Evolutionary conservation across 371 early-diverging fungal species (phyloP).

Genomic region (Circinella umbellata): DNA sequence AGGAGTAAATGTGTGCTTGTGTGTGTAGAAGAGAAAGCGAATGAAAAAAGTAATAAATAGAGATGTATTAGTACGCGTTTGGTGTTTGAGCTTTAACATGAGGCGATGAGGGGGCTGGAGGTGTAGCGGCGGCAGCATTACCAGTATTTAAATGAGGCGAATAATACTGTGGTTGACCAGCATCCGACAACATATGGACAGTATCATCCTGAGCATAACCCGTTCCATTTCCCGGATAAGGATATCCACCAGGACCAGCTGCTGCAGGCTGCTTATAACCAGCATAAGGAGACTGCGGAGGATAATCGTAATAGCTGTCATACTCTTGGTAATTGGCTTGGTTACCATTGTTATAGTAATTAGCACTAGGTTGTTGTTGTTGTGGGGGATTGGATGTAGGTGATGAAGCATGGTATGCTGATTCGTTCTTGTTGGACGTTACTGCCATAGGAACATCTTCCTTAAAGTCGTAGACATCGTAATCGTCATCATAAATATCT

Average conservation of each 20-base stretch:
- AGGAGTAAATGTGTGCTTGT: background rate
- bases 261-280: conserved; percentile 22
- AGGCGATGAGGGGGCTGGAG: background rate
- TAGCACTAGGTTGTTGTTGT: background rate
- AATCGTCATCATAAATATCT: conserved; percentile 35
- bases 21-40: background rate
- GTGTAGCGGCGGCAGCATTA: background rate
- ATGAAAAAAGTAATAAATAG: background rate
- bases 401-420: conserved; percentile 21
- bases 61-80: background rate
- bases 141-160: conserved; percentile 15
- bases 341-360: conserved; percentile 3
- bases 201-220: conserved; percentile 14
- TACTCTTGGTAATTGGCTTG: conserved; percentile 16
- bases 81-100: conserved; percentile 6
- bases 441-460: conserved; percentile 35
- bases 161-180: conserved; percentile 18
- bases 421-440: conserved; percentile 9
- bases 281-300: conserved; percentile 25
- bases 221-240: conserved; percentile 1
- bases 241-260: conserved; percentile 13
- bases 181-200: conserved; percentile 24
- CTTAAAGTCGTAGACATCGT: conserved; percentile 29
- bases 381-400: conserved; percentile 4
- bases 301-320: conserved; percentile 25